Percentiles rank a stretch among this genome's conserved stretches.
phyloP scores from a whole-genome alignment of 1,284 basidiomycete genomes.

The Porodaedalea pini region DNA sequence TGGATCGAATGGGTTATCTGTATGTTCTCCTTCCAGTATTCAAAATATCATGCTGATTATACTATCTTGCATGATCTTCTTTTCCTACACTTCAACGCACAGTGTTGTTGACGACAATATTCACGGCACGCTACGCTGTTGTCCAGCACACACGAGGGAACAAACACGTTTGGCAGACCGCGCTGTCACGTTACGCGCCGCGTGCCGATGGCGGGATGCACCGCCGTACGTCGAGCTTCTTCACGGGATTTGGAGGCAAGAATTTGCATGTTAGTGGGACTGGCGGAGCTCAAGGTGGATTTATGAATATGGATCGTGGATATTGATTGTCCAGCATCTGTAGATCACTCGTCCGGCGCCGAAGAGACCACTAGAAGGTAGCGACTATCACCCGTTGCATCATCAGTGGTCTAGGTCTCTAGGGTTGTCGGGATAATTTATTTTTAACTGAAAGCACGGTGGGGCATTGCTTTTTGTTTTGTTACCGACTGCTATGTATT shows the following conservation, averaged over 20 bases:
- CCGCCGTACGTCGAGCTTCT: constrained; percentile 15
- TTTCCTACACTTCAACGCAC: neutral
- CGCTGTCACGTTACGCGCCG: constrained; percentile 44
- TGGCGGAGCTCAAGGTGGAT: neutral
- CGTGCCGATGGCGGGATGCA: constrained; percentile 10
- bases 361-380: too few species aligned
- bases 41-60: neutral
- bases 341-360: too few species aligned
- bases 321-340: neutral
- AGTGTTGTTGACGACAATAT: constrained; percentile 43
- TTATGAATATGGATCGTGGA: neutral
- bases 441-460: neutral
- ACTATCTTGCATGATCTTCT: constrained; percentile 1
- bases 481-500: neutral
- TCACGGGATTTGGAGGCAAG: constrained; percentile 3
- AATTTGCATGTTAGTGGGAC: neutral
- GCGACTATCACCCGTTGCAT: too few species aligned
- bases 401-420: neutral
- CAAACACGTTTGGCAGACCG: constrained; percentile 47
- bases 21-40: constrained; percentile 31
- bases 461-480: neutral
- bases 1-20: constrained; percentile 55
- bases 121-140: constrained; percentile 42
- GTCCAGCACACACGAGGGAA: constrained; percentile 42
- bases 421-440: neutral